phyloP scores from a whole-genome alignment of 805 yeast genomes.

The Kregervanrija delftensis region DNA sequence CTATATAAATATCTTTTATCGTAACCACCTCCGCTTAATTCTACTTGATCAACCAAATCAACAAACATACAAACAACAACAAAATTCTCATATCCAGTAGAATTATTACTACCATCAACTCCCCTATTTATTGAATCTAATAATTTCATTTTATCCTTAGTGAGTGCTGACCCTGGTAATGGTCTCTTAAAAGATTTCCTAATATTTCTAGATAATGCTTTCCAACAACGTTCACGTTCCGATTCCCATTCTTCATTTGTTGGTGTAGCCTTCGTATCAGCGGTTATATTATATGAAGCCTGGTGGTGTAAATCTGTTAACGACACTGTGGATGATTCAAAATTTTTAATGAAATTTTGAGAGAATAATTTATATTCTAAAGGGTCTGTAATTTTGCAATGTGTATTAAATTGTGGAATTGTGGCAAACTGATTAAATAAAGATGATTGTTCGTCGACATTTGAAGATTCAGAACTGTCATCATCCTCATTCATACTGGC shows the following conservation, averaged over 20 bases:
- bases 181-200: constrained; percentile 70
- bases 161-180: constrained; percentile 55
- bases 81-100: constrained; percentile 57
- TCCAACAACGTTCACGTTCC: constrained; percentile 64
- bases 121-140: constrained; percentile 73
- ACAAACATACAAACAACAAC: constrained; percentile 63
- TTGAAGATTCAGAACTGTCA: constrained; percentile 3
- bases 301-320: constrained; percentile 9
- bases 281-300: not conserved
- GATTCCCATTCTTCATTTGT: constrained; percentile 56
- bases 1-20: constrained; percentile 48
- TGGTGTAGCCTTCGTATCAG: constrained; percentile 31
- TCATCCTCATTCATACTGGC: not conserved
- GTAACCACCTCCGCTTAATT: constrained; percentile 41
- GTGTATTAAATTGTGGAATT: not conserved
- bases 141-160: constrained; percentile 44
- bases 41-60: constrained; percentile 64
- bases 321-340: constrained; percentile 12
- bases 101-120: constrained; percentile 61
- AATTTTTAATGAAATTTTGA: constrained; percentile 9
- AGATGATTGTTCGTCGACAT: constrained; percentile 10
- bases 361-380: constrained; percentile 15
- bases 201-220: constrained; percentile 45
- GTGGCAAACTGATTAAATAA: constrained; percentile 7
- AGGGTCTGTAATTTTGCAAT: constrained; percentile 8